phyloP scores from a whole-genome alignment of 257 asterid genomes.

The Scutellaria baicalensis region DNA sequence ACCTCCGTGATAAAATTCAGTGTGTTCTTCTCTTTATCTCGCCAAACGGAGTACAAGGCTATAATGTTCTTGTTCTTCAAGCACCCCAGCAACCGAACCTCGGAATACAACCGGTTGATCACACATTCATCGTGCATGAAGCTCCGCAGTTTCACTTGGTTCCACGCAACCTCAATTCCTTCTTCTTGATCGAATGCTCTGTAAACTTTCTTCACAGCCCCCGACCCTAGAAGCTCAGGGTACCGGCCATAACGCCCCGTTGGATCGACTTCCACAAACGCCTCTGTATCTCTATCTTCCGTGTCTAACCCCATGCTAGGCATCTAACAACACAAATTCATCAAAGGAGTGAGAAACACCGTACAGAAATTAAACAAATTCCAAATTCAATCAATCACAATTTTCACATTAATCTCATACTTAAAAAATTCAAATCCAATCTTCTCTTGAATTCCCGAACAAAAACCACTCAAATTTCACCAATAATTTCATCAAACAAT shows the following conservation, averaged over 20 bases:
- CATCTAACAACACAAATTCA: slow-evolving; percentile 7
- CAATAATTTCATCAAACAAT: no score
- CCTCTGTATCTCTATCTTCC: slow-evolving; percentile 41
- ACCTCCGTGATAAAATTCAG: slow-evolving; percentile 82
- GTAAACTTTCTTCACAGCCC: slow-evolving; percentile 76
- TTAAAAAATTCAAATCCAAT: no score
- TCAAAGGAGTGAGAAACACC: neutral
- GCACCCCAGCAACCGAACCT: slow-evolving; percentile 47
- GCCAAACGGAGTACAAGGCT: slow-evolving; percentile 57
- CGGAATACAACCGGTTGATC: slow-evolving; percentile 54
- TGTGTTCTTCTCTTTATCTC: slow-evolving; percentile 44
- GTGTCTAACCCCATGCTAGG: slow-evolving; percentile 23
- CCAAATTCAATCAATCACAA: neutral
- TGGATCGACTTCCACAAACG: slow-evolving; percentile 68
- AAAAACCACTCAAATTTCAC: no score
- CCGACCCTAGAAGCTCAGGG: slow-evolving; percentile 61
- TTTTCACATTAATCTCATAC: no score
- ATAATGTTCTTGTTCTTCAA: slow-evolving; percentile 52
- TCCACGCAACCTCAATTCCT: slow-evolving; percentile 94
- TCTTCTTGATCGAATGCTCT: slow-evolving; percentile 86
- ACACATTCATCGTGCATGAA: slow-evolving; percentile 41
- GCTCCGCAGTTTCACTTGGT: slow-evolving; percentile 59
- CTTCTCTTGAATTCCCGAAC: no score
- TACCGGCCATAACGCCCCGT: slow-evolving; percentile 76
- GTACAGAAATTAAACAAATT: neutral